These are phyloP conservation scores for Penicillium bialowiezense DNA, from an alignment of 495 filamentous ascomycete species.

Conservation along the genomic window DNA sequence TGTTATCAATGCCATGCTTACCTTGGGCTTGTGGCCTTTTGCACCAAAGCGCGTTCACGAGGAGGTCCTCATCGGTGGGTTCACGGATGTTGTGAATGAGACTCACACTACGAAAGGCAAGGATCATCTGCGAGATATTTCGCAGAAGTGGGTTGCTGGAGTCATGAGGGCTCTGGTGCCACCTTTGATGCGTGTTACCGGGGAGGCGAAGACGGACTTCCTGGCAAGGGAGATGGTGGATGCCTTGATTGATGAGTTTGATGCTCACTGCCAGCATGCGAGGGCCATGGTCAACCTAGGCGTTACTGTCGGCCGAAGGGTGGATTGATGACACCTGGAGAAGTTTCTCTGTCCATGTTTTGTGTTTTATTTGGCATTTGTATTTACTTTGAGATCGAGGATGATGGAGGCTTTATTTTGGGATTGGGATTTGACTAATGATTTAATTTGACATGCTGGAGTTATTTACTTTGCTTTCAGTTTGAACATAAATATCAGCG, in stretches of 20 bases:
- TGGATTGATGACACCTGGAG: not conserved
- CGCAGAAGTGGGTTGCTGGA: constrained; percentile 14
- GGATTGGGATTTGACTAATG: too few relatives aligned
- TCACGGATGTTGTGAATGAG: constrained; percentile 10
- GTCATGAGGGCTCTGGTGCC: constrained; percentile 17
- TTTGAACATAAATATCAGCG: too few relatives aligned
- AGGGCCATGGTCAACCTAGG: constrained; percentile 18
- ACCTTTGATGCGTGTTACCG: constrained; percentile 13
- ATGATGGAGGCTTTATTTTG: too few relatives aligned
- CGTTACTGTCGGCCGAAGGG: constrained; percentile 18
- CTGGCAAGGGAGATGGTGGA: constrained; percentile 19
- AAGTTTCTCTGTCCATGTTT: too few relatives aligned
- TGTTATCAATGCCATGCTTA: constrained; percentile 12
- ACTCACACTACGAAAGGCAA: constrained; percentile 13
- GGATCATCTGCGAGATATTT: constrained; percentile 8
- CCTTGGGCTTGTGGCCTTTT: constrained; percentile 12
- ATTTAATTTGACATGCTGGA: too few relatives aligned
- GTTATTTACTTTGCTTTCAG: too few relatives aligned
- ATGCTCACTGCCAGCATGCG: constrained; percentile 10
- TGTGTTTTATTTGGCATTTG: too few relatives aligned
- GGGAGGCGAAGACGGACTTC: constrained; percentile 9
- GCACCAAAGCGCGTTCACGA: constrained; percentile 14
- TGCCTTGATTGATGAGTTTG: constrained; percentile 15
- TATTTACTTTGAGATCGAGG: too few relatives aligned
- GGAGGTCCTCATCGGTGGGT: constrained; percentile 1